A percentile compares a stretch with the other conserved stretches of the same genome.
These are phyloP conservation scores for Paragyromitra xinjiangensis DNA, from an alignment of 495 filamentous ascomycete species.

Conservation along the genomic window DNA sequence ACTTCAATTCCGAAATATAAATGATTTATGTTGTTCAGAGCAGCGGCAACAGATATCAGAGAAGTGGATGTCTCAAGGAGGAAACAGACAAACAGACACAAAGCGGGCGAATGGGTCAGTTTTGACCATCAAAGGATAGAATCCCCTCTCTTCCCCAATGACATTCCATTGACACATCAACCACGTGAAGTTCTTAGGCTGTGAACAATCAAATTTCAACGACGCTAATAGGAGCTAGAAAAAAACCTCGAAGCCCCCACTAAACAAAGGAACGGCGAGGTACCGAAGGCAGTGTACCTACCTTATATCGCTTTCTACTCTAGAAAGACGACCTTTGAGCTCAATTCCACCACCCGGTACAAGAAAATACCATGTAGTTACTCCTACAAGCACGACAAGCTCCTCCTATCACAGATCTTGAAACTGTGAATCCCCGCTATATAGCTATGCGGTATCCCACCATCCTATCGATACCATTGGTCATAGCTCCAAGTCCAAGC, in stretches of 20 bases:
- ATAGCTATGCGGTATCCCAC: background rate
- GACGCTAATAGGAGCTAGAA: background rate
- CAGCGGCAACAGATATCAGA: background rate
- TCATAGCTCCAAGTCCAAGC: background rate
- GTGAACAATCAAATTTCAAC: background rate
- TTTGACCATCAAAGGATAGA: background rate
- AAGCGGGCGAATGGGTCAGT: background rate
- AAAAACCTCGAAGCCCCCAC: background rate
- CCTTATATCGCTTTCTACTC: background rate
- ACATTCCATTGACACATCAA: background rate
- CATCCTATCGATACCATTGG: background rate
- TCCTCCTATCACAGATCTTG: background rate
- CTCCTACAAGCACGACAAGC: background rate
- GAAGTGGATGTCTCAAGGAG: background rate
- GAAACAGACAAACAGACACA: background rate
- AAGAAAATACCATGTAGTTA: background rate
- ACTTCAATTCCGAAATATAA: background rate
- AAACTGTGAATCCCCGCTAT: background rate
- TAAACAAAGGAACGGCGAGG: background rate
- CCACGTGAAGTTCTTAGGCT: background rate
- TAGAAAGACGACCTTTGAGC: background rate
- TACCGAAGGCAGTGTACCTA: background rate
- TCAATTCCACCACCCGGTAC: background rate
- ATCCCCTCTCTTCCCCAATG: background rate
- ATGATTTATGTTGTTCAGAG: background rate